phyloP scores from a whole-genome alignment of 306 rosid species.

The Astragalus glycyphyllos region DNA sequence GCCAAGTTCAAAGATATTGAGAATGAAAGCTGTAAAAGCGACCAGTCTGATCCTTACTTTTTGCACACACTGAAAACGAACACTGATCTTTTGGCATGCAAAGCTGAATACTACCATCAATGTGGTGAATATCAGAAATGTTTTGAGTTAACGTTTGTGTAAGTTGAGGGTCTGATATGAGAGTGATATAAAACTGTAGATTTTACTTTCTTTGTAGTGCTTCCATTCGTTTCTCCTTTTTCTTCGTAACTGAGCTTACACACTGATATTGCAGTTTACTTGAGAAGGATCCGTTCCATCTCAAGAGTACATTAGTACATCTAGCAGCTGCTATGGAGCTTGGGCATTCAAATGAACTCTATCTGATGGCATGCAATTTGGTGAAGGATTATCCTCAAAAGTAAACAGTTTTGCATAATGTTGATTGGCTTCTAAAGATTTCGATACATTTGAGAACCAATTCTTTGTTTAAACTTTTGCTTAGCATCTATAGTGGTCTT shows the following conservation, averaged over 20 bases:
- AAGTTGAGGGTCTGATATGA: conserved; percentile 56
- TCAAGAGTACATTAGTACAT: conserved; percentile 90
- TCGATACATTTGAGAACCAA: conserved; percentile 12
- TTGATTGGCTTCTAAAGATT: conserved; percentile 36
- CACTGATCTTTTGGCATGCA: conserved; percentile 91
- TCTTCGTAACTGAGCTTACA: conserved; percentile 27
- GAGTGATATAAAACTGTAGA: conserved; percentile 23
- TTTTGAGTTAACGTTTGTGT: conserved; percentile 88
- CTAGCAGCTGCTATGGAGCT: conserved; percentile 97
- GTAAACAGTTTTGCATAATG: conserved; percentile 45
- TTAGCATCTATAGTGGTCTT: conserved; percentile 24
- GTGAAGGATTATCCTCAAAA: conserved; percentile 98
- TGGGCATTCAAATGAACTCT: conserved; percentile 96
- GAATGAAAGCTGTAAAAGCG: conserved; percentile 69
- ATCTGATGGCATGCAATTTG: conserved; percentile 93
- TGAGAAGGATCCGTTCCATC: conserved; percentile 95
- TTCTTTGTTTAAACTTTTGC: conserved; percentile 8
- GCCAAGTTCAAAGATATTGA: conserved; percentile 88
- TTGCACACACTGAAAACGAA: conserved; percentile 71
- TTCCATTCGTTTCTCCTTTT: conserved; percentile 9
- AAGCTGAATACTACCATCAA: conserved; percentile 97
- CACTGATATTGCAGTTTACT: conserved; percentile 66
- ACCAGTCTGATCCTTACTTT: conserved; percentile 67
- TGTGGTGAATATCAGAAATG: conserved; percentile 97
- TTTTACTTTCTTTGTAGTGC: conserved; percentile 26